These are phyloP conservation scores for Cordyceps cicadae DNA, from an alignment of 2,329 filamentous ascomycete genomes.

Conservation along the genomic window DNA sequence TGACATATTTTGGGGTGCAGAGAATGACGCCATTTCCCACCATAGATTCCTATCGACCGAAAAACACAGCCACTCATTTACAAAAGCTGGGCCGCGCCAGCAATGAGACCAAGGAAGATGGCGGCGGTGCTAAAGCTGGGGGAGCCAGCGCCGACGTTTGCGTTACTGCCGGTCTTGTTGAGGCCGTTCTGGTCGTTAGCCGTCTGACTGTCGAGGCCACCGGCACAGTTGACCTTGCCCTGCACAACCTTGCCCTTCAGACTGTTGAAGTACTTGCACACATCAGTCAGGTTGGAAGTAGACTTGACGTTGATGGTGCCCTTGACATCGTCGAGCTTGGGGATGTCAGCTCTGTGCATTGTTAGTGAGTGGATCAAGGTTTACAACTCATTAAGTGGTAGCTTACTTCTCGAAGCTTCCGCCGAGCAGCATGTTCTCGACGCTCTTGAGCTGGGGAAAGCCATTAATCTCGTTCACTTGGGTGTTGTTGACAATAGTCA, in stretches of 20 bases:
- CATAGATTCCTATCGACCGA: constrained; percentile 19
- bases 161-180: constrained; percentile 18
- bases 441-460: constrained; percentile 58
- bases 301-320: constrained; percentile 64
- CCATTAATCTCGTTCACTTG: constrained; percentile 54
- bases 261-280: constrained; percentile 45
- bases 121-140: constrained; percentile 37
- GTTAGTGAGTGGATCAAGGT: constrained; percentile 34
- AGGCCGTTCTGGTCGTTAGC: constrained; percentile 30
- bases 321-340: constrained; percentile 56
- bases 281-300: constrained; percentile 53
- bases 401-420: constrained; percentile 79
- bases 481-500: constrained; percentile 88
- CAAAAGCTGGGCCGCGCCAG: constrained; percentile 42
- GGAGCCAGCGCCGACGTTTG: constrained; percentile 23
- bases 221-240: constrained; percentile 29
- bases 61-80: constrained; percentile 26
- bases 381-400: background rate
- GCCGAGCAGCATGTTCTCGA: constrained; percentile 74
- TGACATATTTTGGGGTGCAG: constrained; percentile 25
- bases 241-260: constrained; percentile 17
- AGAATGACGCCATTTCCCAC: constrained; percentile 29
- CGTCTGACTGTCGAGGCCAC: constrained; percentile 17
- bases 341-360: constrained; percentile 65
- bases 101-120: constrained; percentile 39